phyloP scores from a whole-genome alignment of 2,329 filamentous ascomycete genomes.

The Cytospora chrysosperma region DNA sequence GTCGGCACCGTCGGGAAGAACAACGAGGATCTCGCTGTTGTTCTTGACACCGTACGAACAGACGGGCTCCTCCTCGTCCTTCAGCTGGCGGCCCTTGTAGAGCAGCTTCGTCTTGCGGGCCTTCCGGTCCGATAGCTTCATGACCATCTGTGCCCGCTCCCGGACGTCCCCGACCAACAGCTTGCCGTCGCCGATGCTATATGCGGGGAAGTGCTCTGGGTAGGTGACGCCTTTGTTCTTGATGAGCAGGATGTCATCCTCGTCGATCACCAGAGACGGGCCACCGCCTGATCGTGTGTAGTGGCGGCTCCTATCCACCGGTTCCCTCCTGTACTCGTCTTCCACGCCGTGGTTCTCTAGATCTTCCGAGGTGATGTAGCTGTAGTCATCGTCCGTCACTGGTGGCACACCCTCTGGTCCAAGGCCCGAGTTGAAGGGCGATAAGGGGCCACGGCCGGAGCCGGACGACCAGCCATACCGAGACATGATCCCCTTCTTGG shows the following conservation, averaged over 20 bases:
- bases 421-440: slow-evolving; percentile 50
- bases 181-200: slow-evolving; percentile 72
- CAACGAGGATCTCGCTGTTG: slow-evolving; percentile 60
- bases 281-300: slow-evolving; percentile 24
- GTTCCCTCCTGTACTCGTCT: slow-evolving; percentile 31
- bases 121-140: slow-evolving; percentile 58
- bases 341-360: slow-evolving; percentile 48
- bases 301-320: slow-evolving; percentile 14
- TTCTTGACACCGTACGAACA: slow-evolving; percentile 62
- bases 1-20: slow-evolving; percentile 50
- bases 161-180: slow-evolving; percentile 65
- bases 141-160: slow-evolving; percentile 64
- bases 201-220: slow-evolving; percentile 71
- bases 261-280: slow-evolving; percentile 37
- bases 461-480: slow-evolving; percentile 51
- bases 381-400: slow-evolving; percentile 75
- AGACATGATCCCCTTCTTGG: slow-evolving; percentile 43
- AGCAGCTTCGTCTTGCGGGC: slow-evolving; percentile 61
- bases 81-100: slow-evolving; percentile 71
- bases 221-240: slow-evolving; percentile 67
- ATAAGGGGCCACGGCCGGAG: slow-evolving; percentile 44
- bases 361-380: slow-evolving; percentile 80
- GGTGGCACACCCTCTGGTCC: slow-evolving; percentile 48
- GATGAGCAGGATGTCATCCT: slow-evolving; percentile 70
- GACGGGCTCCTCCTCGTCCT: slow-evolving; percentile 58